Base-by-base conservation (phyloP, 192 early-diverging fungal genomes). In the Tieghemiomyces parasiticus region DNA sequence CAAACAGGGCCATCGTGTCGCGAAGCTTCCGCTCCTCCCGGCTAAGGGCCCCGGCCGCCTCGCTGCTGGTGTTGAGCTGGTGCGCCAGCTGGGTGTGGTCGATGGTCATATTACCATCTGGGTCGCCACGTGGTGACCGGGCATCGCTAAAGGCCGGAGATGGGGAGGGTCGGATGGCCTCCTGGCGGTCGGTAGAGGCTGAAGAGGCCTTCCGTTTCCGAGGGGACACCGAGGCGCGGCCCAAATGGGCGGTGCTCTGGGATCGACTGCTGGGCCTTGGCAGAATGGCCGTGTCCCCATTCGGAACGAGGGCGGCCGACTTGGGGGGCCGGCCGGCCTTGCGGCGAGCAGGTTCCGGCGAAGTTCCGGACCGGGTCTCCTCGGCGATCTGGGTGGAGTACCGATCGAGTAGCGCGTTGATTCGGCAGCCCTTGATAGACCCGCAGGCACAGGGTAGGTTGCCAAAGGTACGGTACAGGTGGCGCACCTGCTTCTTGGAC, bases 21-120 rank as follows among this genome's bases (percentile, higher is more conserved):
- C 55, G 55, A 14, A 58, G 35, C 35, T 58, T 58, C 22, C 55
- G 55, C n/a, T 58, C 55, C n/a, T 58, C 55, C 4, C 55, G 55
- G 3, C n/a, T 25, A 34, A 58, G 33, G 3, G 55, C 14, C 8
- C 38, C 38, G 6, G 16, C 8, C 38, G 8, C 38, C 6, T 42
- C 38, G 38, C 8, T 10, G 38, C 6, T 16, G 8, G 8, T 6
- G 38, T 42, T 42, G 38, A 42, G 38, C 38, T 42, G 38, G 8
- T 42, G 38, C 8, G 38, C 6, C 38, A 42, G 6, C 16, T 42
- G 38, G 38, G 6, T 42, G 38, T 42, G 38, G 16, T 42, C 38
- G 16, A 42, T 42, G 16, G 38, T 42, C 38, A 42, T 42, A 16
- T 42, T 6, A 10, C 38, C 38, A 16, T 42, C 8, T 6, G 38